A percentile compares a stretch with the other conserved stretches of the same genome.
phyloP scores from a whole-genome alignment of 495 filamentous ascomycete species.

The Parmelia sp. region DNA sequence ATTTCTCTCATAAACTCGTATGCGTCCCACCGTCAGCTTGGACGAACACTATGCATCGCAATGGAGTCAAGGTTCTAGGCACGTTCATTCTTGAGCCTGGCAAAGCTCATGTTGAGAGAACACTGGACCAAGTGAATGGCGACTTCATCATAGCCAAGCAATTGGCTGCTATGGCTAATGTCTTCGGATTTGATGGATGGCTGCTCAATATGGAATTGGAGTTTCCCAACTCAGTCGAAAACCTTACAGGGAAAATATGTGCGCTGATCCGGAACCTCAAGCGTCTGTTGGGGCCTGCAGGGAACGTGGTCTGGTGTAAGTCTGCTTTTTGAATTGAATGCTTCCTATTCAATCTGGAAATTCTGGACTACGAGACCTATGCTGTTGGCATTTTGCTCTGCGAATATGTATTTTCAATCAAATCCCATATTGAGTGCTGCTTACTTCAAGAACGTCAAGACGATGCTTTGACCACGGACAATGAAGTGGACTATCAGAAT shows the following conservation, averaged over 20 bases:
- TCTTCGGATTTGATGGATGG: slow-evolving; percentile 45
- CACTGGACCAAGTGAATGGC: slow-evolving; percentile 29
- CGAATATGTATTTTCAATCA: neutral
- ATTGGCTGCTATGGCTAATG: slow-evolving; percentile 33
- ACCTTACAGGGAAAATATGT: slow-evolving; percentile 24
- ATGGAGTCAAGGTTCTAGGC: slow-evolving; percentile 39
- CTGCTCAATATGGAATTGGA: slow-evolving; percentile 41
- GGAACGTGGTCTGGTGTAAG: slow-evolving; percentile 35
- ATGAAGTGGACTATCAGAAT: slow-evolving; percentile 40
- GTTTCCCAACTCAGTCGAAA: slow-evolving; percentile 30
- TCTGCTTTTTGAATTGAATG: neutral
- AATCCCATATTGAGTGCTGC: neutral
- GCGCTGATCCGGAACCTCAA: slow-evolving; percentile 32
- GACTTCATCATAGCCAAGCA: slow-evolving; percentile 34
- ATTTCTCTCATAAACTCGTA: slow-evolving; percentile 42
- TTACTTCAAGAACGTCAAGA: slow-evolving; percentile 11
- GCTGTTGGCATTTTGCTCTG: neutral
- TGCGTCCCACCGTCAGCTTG: slow-evolving; percentile 40
- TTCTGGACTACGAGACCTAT: neutral
- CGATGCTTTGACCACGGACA: slow-evolving; percentile 37
- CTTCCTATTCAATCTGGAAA: too few relatives aligned
- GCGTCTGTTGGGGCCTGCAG: slow-evolving; percentile 24
- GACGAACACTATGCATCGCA: slow-evolving; percentile 42
- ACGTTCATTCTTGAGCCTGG: slow-evolving; percentile 38
- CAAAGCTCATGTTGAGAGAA: slow-evolving; percentile 27